phyloP scores from a whole-genome alignment of 331 rosid species.

The Saraca asoca region DNA sequence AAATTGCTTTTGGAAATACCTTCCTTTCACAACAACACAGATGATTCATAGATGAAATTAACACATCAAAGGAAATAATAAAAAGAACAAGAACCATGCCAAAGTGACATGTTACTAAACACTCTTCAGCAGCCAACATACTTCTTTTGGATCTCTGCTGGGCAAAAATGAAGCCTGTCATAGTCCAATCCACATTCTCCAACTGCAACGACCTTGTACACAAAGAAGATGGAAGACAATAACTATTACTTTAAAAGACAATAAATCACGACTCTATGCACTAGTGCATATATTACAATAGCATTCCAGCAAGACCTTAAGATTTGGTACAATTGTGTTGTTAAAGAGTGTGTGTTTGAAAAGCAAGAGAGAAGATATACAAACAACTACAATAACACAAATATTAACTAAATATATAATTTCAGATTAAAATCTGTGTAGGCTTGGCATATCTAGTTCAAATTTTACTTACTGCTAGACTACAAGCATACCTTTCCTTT shows the following conservation, averaged over 20 bases:
- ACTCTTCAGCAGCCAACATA: constrained; percentile 35
- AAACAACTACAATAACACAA: constrained; percentile 1
- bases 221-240: constrained; percentile 22
- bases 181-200: constrained; percentile 98
- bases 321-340: constrained; percentile 12
- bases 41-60: constrained; percentile 19
- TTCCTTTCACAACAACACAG: constrained; percentile 37
- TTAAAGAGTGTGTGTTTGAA: neutral
- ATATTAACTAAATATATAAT: constrained; percentile 13
- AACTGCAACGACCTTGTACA: constrained; percentile 78
- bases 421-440: constrained; percentile 1
- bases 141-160: constrained; percentile 85
- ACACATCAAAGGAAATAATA: constrained; percentile 8
- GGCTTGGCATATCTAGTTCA: constrained; percentile 14
- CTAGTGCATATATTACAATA: neutral
- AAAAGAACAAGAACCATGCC: neutral
- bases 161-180: constrained; percentile 93
- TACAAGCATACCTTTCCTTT: constrained; percentile 78
- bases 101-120: neutral
- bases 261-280: neutral
- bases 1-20: constrained; percentile 94
- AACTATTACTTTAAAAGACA: constrained; percentile 16
- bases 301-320: neutral
- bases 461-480: neutral
- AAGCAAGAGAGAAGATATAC: neutral